A percentile compares a stretch with the other conserved stretches of the same genome.
These are phyloP conservation scores for Fusarium sp. DNA, from an alignment of 2,329 filamentous ascomycete species.

Conservation along the genomic window DNA sequence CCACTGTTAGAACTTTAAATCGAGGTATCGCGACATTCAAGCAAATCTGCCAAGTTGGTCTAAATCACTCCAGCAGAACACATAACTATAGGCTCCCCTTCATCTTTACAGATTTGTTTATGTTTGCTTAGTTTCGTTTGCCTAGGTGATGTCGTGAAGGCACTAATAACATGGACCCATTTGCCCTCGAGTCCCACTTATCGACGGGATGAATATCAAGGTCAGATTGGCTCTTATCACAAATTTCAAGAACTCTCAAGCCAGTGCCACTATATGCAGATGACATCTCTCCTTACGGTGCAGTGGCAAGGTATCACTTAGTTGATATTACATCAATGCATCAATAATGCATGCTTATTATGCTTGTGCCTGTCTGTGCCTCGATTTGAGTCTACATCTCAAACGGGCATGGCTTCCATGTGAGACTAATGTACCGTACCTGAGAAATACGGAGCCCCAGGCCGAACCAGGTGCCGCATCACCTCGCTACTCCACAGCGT, in stretches of 20 bases:
- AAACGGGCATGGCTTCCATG: conserved; percentile 19
- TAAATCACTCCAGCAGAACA: no score
- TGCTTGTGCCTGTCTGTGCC: background rate
- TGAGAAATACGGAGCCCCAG: conserved; percentile 24
- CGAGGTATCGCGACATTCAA: background rate
- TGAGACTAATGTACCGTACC: conserved; percentile 24
- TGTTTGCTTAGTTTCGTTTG: conserved; percentile 25
- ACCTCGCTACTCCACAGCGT: conserved; percentile 33
- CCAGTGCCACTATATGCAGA: background rate
- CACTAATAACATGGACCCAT: background rate
- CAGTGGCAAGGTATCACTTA: background rate
- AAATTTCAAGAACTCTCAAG: conserved; percentile 7
- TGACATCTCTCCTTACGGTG: background rate
- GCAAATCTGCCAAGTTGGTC: background rate
- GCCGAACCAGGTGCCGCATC: conserved; percentile 16
- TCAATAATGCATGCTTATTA: background rate
- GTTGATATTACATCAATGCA: background rate
- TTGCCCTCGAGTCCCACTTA: conserved; percentile 1
- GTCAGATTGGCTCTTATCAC: conserved; percentile 1
- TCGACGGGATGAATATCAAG: background rate
- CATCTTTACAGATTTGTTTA: background rate
- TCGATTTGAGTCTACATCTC: conserved; percentile 10
- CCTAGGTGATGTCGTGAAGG: background rate
- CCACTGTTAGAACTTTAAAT: background rate
- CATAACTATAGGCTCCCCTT: background rate